These are phyloP conservation scores for Fusarium miscanthi DNA, from an alignment of 2,329 filamentous ascomycete genomes.

Conservation along the genomic window DNA sequence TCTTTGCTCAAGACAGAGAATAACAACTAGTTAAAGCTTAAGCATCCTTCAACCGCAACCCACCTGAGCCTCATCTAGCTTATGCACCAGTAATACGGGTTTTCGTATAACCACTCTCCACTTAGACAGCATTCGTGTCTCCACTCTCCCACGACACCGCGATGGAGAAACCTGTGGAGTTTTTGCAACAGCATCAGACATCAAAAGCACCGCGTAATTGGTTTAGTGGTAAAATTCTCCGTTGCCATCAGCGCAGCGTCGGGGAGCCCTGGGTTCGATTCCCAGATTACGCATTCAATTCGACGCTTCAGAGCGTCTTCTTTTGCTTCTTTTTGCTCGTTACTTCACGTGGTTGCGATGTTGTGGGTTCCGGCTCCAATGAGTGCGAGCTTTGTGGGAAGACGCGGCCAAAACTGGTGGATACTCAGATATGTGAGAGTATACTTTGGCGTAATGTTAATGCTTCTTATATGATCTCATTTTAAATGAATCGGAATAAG, in stretches of 20 bases:
- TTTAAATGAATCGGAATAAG: neutral
- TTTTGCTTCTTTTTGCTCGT: neutral
- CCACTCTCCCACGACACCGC: neutral
- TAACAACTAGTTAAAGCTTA: neutral
- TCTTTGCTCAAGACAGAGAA: neutral
- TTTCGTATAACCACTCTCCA: neutral
- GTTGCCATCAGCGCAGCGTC: neutral
- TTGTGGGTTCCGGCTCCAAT: neutral
- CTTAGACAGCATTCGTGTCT: neutral
- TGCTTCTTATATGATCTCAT: rapidly evolving
- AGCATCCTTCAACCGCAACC: neutral
- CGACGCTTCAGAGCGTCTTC: rapidly evolving
- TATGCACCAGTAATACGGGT: neutral
- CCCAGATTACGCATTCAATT: neutral
- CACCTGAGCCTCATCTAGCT: neutral
- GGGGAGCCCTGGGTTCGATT: conserved; percentile 2
- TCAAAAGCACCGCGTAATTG: neutral
- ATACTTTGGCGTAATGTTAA: rapidly evolving
- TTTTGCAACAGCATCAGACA: neutral
- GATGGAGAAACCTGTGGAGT: neutral
- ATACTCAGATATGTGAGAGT: rapidly evolving
- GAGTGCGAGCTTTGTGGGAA: neutral
- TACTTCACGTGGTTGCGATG: neutral
- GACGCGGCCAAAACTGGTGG: rapidly evolving
- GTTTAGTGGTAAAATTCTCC: conserved; percentile 7